Base-by-base conservation (phyloP, 179 eudicot genomes). In the Patellifolia procumbens region DNA sequence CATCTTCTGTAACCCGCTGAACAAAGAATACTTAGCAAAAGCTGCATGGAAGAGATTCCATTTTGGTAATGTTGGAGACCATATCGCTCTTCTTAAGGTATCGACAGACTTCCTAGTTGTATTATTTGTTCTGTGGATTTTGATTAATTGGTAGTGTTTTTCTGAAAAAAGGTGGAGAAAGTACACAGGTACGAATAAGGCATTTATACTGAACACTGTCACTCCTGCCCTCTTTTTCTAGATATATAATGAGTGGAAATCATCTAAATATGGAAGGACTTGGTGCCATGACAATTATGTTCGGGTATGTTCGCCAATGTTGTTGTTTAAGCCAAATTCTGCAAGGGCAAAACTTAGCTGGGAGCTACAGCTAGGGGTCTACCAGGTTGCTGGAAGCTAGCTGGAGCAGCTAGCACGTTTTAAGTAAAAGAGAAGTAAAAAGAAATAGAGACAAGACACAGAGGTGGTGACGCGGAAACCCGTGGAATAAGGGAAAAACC, bases 1-100 rank as follows among this genome's bases (percentile, higher is more conserved):
- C 15, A 91, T 89, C 28, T 92, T 92, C 79, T 92, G 88, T 72
- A 83, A 96, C 16, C 97, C 97, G 0, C 91, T 89, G 79, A 92
- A 91, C 72, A 92, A 91, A 76, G 88, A 86, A 70, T 88, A 91
- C 52, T 96, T 89, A 79, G 96, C 97, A 67, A 93, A 92, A 76
- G 90, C 88, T 73, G 92, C 96, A 22, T 80, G 96, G 64, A 58
- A 83, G 87, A 91, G 91, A 75, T 92, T 91, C 77, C 89, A 91
- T 71, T 83, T 81, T 77, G 96, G 97, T 31, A 89, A 92, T 78
- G 91, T 92, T 31, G 96, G 97, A n/a, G 97, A 91, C 64, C 96
- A 92, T 74, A 91, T 92, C 74, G 90, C 96, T 26, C 82, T 92
- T 80, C 89, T 92, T 1, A 92, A 91, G 92, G 94, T 90, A 74